Conservation (phyloP, 2,329 filamentous ascomycete species). For the Thielaviopsis populi region DNA sequence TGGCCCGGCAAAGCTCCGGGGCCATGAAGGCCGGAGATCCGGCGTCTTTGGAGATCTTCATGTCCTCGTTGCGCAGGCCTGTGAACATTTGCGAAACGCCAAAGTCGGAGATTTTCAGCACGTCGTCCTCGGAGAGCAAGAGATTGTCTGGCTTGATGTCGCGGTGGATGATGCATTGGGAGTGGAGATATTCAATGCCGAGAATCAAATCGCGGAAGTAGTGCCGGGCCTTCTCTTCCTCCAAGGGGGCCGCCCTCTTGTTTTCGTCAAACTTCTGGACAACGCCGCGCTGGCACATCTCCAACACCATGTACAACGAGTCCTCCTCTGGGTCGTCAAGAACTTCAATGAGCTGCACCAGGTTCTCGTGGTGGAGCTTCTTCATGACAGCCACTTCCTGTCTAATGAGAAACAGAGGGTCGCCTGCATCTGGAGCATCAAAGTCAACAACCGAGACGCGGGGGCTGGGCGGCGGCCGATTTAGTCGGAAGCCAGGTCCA, state of each 20-base stretch:
- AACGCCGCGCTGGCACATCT: constrained; percentile 97
- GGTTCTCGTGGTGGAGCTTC: constrained; percentile 84
- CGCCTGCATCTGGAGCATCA: constrained; percentile 37
- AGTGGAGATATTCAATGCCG: constrained; percentile 92
- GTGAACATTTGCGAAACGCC: constrained; percentile 99
- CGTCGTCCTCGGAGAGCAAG: constrained; percentile 72
- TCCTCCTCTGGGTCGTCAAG: constrained; percentile 91
- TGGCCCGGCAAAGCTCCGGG: constrained; percentile 77
- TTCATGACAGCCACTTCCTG: constrained; percentile 99
- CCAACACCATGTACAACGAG: constrained; percentile 94
- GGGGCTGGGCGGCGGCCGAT: constrained; percentile 7
- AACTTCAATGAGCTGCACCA: constrained; percentile 89
- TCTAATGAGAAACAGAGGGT: constrained; percentile 72
- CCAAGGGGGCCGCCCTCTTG: constrained; percentile 67
- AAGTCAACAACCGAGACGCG: constrained; percentile 11
- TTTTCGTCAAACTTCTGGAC: constrained; percentile 92
- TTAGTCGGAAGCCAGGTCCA: constrained; percentile 19
- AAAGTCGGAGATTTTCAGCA: constrained; percentile 96
- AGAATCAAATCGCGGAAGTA: constrained; percentile 94
- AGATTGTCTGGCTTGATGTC: constrained; percentile 98
- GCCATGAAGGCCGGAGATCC: constrained; percentile 91
- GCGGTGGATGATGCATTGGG: constrained; percentile 84
- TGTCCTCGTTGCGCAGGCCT: constrained; percentile 50
- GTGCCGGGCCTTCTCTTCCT: constrained; percentile 63
- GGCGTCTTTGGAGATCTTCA: constrained; percentile 85